Percentiles rank a stretch among this genome's conserved stretches.
Conservation (phyloP, 108 stramenopile species). For the Fistulifera solaris region DNA sequence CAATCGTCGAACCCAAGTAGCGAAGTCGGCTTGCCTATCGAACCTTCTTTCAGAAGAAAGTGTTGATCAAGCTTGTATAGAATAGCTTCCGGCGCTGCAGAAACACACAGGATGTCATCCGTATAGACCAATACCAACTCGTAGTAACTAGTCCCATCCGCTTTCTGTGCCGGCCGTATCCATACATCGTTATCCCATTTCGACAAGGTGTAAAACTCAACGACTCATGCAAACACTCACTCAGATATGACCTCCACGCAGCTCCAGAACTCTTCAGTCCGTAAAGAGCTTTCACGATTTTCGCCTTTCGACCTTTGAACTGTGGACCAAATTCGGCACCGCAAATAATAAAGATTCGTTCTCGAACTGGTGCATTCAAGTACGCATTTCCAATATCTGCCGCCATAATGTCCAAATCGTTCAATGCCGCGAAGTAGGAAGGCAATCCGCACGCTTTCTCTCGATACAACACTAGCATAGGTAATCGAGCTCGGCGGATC, state of each 20-base stretch:
- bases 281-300: constrained; percentile 26
- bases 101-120: constrained; percentile 20
- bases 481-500: constrained; percentile 26
- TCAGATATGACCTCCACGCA: constrained; percentile 13
- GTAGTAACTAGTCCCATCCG: constrained; percentile 17
- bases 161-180: constrained; percentile 12
- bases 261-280: constrained; percentile 28
- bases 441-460: constrained; percentile 38
- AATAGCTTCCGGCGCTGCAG: constrained; percentile 1
- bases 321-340: constrained; percentile 31
- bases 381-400: constrained; percentile 38
- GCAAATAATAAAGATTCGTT: constrained; percentile 19
- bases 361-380: constrained; percentile 24
- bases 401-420: constrained; percentile 28
- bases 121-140: constrained; percentile 29
- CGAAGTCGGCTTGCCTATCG: constrained; percentile 8
- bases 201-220: constrained; percentile 13
- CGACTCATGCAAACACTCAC: not conserved
- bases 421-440: constrained; percentile 30
- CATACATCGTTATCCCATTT: constrained; percentile 31
- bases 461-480: constrained; percentile 39
- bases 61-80: constrained; percentile 7
- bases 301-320: constrained; percentile 9
- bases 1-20: constrained; percentile 20
- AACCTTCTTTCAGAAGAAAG: constrained; percentile 17